Conservation (phyloP, 371 early-diverging fungal species). For the Mitosporidium daphniae region DNA sequence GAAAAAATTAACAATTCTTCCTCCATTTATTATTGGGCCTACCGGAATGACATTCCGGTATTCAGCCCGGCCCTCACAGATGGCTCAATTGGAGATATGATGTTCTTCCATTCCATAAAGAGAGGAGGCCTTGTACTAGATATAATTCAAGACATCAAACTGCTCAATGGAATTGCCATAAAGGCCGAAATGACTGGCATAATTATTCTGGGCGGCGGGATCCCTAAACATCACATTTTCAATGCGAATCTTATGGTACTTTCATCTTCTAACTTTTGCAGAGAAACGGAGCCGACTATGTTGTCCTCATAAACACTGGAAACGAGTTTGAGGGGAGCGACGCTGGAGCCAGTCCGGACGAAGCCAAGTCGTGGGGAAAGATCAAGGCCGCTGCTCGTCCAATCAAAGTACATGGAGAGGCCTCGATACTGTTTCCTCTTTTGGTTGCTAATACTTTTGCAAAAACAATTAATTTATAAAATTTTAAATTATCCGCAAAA, state of each 20-base stretch:
- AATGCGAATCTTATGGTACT: constrained; percentile 89
- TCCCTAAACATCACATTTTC: constrained; percentile 95
- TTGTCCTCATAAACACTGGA: constrained; percentile 88
- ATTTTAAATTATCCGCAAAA: constrained; percentile 1
- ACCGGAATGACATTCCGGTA: constrained; percentile 76
- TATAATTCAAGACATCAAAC: constrained; percentile 63
- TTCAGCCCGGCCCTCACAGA: constrained; percentile 95
- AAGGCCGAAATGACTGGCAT: constrained; percentile 75
- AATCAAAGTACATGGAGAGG: constrained; percentile 82
- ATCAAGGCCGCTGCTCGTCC: constrained; percentile 41
- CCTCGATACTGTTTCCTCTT: constrained; percentile 69
- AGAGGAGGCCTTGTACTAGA: constrained; percentile 79
- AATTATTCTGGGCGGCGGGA: constrained; percentile 89
- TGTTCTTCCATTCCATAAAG: constrained; percentile 77
- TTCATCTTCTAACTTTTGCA: constrained; percentile 4
- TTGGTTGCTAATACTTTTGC: constrained; percentile 60
- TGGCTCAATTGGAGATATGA: constrained; percentile 93
- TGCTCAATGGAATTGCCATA: constrained; percentile 66
- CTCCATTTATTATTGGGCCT: constrained; percentile 84
- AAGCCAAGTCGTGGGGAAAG: constrained; percentile 98
- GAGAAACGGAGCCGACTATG: constrained; percentile 91
- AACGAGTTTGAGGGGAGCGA: constrained; percentile 97
- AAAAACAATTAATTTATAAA: constrained; percentile 1
- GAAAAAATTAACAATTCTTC: constrained; percentile 59
- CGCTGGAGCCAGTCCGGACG: constrained; percentile 91